Evolutionary conservation across 768 basidiomycete genomes (phyloP), one percentile per base, ranked within the genome.

Genomic region (Gymnopilus junonius): DNA sequence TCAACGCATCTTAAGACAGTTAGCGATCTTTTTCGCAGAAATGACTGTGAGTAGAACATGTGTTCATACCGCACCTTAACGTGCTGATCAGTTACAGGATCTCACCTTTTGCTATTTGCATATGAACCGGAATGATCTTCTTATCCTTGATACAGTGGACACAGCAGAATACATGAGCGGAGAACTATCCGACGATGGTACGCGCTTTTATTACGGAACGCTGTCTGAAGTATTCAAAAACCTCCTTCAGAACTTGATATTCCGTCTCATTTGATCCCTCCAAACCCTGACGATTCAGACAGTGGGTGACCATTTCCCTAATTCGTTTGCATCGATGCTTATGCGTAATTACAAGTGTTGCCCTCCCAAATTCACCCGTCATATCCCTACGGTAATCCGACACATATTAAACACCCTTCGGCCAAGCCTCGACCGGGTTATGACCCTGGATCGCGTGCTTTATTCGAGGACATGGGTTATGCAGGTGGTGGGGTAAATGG

Each of bases 371-470:
- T 93, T 0, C 93, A 95, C 62, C 92, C 93, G 0, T 94, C 93
- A 21, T 95, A 94, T 77, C 93, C 93, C 8, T 95, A 94, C 69
- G 93, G 93, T 2, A 93, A 95, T 77, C 93, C 93, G 17, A 89
- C 88, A 48, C 86, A 86, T 69, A 83, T 88, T 68, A 92, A 88
- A 64, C 92, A 94, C 71, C 91, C 92, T 23, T 89, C 93, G 14
- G 81, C 90, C 39, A 84, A 85, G 53, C 90, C 92, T 17, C 84
- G 88, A 40, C 87, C 85, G 17, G 85, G 85, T 20, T 90, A 90
- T 68, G 91, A 93, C 71, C 90, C 91, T 8, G 83, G 85, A 20
- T 94, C 93, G 43, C 85, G 92, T 55, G 91, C 92, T 3, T 76
- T 94, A 62, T 94, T 94, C 62, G 91, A 94, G 73, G 93, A 95